Evolutionary conservation across 2,329 filamentous ascomycete genomes (phyloP), one percentile per base, ranked within the genome.

Genomic region (Pseudogymnoascus sp.): DNA sequence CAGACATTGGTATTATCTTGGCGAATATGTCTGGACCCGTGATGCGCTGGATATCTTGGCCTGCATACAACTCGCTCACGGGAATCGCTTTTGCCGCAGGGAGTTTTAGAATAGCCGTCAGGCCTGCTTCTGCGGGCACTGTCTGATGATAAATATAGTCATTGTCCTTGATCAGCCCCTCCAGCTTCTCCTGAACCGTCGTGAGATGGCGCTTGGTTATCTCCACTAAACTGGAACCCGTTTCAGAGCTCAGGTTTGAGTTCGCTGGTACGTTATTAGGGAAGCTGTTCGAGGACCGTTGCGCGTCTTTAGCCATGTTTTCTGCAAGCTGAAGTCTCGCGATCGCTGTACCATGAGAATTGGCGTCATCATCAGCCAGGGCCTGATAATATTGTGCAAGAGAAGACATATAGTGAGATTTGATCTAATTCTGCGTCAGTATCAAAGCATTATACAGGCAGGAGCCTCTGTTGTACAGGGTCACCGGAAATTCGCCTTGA

Each of bases 61-160:
- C 93, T 63, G 95, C 92, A 71, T 99, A 99, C 0, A 99, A 80
- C 72, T 99, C 95, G 72, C 90, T 96, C 31, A 99, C 93, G 0
- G 94, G 93, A 65, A 99, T 97, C 3, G 94, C 92, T 74, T 99
- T 99, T 6, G 94, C 92, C 1, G 94, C 95, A 4, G 93, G 92
- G 13, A 97, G 81, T 73, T 97, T 99, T 2, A 92, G 83, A 58
- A 99, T 92, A 1, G 88, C 82, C 1, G 90, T 78, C 10, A 99
- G 78, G 29, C 87, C 88, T 3, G 92, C 89, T 74, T 97, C 92
- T 8, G 87, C 87, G 0, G 94, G 93, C 1, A 99, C 87, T 1
- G 86, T 87, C 69, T 97, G 91, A 72, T 99, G 94, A 72, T 99
- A 99, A 72, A 99, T 96, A 74, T 94, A 97, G 72, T 99, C 94